Percentiles rank a stretch among this genome's conserved stretches.
Conservation (phyloP, 2,329 filamentous ascomycete genomes). For the Fusarium acutatum region DNA sequence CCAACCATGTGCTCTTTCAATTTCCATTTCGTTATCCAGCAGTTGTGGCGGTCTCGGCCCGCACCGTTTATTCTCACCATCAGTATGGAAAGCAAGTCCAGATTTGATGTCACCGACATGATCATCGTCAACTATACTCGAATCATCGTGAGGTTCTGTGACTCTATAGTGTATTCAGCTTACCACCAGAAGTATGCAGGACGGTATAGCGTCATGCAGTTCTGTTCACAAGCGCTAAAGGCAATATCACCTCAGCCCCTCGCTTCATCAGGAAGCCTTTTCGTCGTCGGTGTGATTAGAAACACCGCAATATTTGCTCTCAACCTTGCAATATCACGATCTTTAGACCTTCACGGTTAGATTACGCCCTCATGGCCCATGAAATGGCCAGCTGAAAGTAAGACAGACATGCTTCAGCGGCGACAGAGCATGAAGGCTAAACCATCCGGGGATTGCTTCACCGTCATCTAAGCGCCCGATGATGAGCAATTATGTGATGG, state of each 20-base stretch:
- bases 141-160: accelerated
- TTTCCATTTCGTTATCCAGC: background rate
- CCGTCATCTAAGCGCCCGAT: background rate
- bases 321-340: background rate
- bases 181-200: background rate
- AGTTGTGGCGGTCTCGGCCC: background rate
- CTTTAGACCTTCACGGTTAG: background rate
- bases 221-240: background rate
- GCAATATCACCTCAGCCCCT: background rate
- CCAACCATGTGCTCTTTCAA: background rate
- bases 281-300: background rate
- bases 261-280: too few relatives aligned
- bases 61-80: background rate
- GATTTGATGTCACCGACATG: background rate
- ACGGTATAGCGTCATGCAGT: background rate
- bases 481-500: too few relatives aligned
- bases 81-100: background rate
- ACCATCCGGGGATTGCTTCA: background rate
- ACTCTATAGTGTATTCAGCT: background rate
- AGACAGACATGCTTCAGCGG: background rate
- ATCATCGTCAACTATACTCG: background rate
- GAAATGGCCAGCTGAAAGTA: background rate
- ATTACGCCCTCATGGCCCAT: accelerated
- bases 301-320: background rate
- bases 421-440: background rate